Evolutionary conservation across 306 rosid genomes (phyloP), one percentile per base, ranked within the genome.

Genomic region (Fagus sylvatica): DNA sequence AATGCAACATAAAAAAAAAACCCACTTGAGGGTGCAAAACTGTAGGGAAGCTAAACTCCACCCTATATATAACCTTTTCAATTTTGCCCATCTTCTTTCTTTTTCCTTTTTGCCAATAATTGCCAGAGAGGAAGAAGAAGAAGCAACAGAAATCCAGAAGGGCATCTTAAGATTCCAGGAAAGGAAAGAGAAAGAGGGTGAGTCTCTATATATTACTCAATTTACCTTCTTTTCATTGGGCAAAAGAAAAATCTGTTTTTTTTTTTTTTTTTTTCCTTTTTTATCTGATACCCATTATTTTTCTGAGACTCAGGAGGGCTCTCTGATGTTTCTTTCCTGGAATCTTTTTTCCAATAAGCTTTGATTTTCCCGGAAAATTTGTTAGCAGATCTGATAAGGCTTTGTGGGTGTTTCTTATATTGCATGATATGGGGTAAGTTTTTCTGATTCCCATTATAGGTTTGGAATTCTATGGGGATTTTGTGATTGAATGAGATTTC

Each of bases 341-440:
- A 78, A 74, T 83, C 80, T 53, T 55, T 51, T 79, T 74, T 61
- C 51, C 76, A 13, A 41, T 46, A 46, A 81, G 22, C 78, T 81
- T 64, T 54, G 34, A 30, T 66, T 76, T 72, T 69, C 19, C 69
- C 36, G 51, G 61, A 12, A 46, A 62, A 48, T 53, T 62, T 56
- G 39, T 30, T 53, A 3, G 67, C 72, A 72, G 81, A 80, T 75
- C 82, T 70, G 74, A 65, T 15, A 43, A 62, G 57, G 83, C 77
- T 80, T 72, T 68, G 76, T 78, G 78, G 85, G 80, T 76, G 53
- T 57, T 57, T 46, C 71, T 7, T 59, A 2, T 54, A 74, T 78
- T 81, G 76, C 76, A 83, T 80, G 88, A 69, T 81, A 87, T 88
- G 91, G 91, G 91, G 91, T 88, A 88, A 69, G 81, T 81, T 76